Base-by-base conservation (phyloP, 2,329 filamentous ascomycete genomes). In the Scleromitrula shiraiana region DNA sequence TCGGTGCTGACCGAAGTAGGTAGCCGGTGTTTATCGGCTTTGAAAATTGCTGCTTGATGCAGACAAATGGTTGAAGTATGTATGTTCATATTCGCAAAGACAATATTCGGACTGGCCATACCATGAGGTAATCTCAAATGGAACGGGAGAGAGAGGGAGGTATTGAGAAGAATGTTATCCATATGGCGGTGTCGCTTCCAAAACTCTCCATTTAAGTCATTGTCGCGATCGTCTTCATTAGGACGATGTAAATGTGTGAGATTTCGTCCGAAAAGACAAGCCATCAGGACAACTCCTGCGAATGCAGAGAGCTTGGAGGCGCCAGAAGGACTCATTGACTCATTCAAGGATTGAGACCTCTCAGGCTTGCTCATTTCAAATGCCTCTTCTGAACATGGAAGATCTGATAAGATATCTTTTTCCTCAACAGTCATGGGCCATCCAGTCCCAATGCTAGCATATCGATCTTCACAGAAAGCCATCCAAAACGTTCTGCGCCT, bases 21-120 rank as follows among this genome's bases (percentile, higher is more conserved):
- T 52, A 96, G 70, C 45, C 81, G 78, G 65, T 95, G 85, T 68
- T 89, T 93, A 60, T 97, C 91, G 0, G 90, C 89, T 64, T 96
- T 97, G 75, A 91, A 96, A 17, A 98, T 97, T 22, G 93, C 93
- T 2, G 91, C 93, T 68, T 98, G 93, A 62, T 98, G 93, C n/a
- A 98, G 72, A 65, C 91, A 97, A 46, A 98, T 97, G 1, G 88
- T 89, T 1, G 90, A 95, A 0, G 93, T 95, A 64, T 97, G 90
- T 26, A 98, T 88, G 62, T 87, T 89, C 88, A 98, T 95, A 60
- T 97, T 97, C 49, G 86, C 81, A 64, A 96, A 97, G 4, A 97
- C 81, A 46, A 91, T 81, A 55, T 96, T 97, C 3, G 89, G 77
- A 60, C 90, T 85, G 14, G 74, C 70, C 27, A 95, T 69, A 0